A percentile compares a stretch with the other conserved stretches of the same genome.
Evolutionary conservation across 306 rosid species (phyloP).

Genomic region (Spatholobus suberectus): DNA sequence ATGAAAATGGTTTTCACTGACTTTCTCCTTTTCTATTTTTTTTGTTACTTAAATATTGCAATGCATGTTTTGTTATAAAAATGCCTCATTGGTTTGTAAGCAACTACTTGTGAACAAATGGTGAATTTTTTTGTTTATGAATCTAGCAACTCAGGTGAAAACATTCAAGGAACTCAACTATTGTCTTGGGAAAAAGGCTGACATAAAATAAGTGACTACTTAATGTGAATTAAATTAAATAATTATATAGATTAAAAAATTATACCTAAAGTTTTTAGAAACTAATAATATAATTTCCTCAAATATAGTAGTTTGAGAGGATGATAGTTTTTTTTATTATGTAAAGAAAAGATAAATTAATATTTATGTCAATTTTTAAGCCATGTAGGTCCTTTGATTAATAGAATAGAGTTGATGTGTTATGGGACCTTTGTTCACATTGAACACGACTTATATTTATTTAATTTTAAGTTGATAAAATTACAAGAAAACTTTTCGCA

Average conservation of each 20-base stretch:
- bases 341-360: no score
- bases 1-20: slow-evolving; percentile 72
- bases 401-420: no score
- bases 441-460: no score
- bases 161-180: not conserved
- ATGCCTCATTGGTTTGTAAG: slow-evolving; percentile 16
- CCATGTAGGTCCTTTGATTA: no score
- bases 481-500: no score
- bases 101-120: not conserved
- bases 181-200: not conserved
- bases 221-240: not conserved
- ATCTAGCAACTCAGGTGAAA: not conserved
- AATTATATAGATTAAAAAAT: not conserved
- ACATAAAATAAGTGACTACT: not conserved
- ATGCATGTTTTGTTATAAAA: not conserved
- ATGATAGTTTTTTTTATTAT: no score
- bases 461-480: no score
- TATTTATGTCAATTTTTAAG: no score
- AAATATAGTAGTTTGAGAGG: no score
- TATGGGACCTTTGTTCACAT: no score
- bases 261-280: no score
- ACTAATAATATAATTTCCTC: no score
- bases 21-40: not conserved
- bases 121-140: not conserved
- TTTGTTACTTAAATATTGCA: slow-evolving; percentile 2